A percentile compares a stretch with the other conserved stretches of the same genome.
phyloP scores from a whole-genome alignment of 2,329 filamentous ascomycete genomes.

The Juglanconis oblonga region DNA sequence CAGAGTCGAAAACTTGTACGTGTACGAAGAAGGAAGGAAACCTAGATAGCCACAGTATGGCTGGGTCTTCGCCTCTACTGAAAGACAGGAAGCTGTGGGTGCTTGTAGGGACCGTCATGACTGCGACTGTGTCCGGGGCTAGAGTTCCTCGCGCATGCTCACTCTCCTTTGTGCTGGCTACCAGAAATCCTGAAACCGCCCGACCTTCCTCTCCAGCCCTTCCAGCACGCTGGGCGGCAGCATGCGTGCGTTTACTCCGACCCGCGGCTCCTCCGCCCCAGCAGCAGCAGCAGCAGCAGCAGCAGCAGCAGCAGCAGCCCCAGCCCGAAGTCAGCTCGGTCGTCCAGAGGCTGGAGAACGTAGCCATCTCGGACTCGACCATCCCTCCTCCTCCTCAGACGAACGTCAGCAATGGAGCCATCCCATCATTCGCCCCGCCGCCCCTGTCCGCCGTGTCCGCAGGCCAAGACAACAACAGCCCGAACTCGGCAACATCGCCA shows the following conservation, averaged over 20 bases:
- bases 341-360: constrained; percentile 70
- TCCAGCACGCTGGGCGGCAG: constrained; percentile 17
- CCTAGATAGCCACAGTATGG: too few species aligned
- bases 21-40: too few species aligned
- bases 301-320: constrained; percentile 33
- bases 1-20: too few species aligned
- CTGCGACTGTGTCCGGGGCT: too few species aligned
- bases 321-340: constrained; percentile 59
- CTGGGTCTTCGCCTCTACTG: too few species aligned
- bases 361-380: constrained; percentile 61
- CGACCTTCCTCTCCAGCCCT: too few species aligned
- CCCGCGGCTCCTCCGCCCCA: neutral
- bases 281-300: constrained; percentile 14
- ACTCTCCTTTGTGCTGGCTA: too few species aligned
- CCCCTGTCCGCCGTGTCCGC: constrained; percentile 34
- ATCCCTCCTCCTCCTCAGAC: constrained; percentile 16
- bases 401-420: constrained; percentile 21
- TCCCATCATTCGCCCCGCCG: constrained; percentile 38
- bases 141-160: too few species aligned
- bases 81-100: too few species aligned
- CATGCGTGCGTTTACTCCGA: neutral
- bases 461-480: constrained; percentile 29
- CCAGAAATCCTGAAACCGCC: too few species aligned
- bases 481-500: constrained; percentile 22
- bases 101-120: too few species aligned